Base-by-base conservation (phyloP, 2,329 filamentous ascomycete genomes). In the Metarhizium guizhouense region DNA sequence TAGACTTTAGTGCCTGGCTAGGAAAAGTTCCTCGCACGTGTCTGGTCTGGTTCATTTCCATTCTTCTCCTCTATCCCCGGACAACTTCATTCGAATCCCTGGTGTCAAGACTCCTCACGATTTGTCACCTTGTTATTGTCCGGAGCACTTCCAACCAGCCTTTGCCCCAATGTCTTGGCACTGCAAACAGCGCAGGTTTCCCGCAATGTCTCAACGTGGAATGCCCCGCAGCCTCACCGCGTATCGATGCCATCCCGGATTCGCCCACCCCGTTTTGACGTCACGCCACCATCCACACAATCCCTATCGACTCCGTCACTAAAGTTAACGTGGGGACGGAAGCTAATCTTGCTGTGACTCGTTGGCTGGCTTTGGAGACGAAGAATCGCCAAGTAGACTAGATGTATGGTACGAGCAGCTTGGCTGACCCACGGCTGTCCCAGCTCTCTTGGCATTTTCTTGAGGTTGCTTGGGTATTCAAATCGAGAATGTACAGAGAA, bases 371-470 rank as follows among this genome's bases (percentile, higher is more conserved):
- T 16, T n/a, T 16, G 6, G 42, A 40, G 32, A 55, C 48, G 30
- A 34, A 20, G 20, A 14, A 32, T 29, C 29, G 54, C 54, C 51
- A 56, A 56, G 54, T 20, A 53, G 11, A 25, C 25, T 52, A 45
- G n/a, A 45, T 43, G n/a, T 43, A 10, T 49, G 25, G 5, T 13
- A 47, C 20, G 36, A 50, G 20, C 20, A 43, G 34, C 50, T 56
- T 42, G 29, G 29, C 25, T 18, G 54, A 45, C 54, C 50, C 54
- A 53, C 50, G 54, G 30, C n/a, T 32, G 36, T 25, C 3, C 1
- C 34, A 52, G 36, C 34, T 42, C n/a, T 53, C 54, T 56, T 56
- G 54, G 54, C 54, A 16, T 43, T 52, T 49, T 47, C 34, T 36
- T 32, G 32, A 20, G n/a, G 8, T 25, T 36, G 10, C 14, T 8